These are phyloP conservation scores for Amanita molliuscula DNA, from an alignment of 768 basidiomycete genomes.

Conservation along the genomic window DNA sequence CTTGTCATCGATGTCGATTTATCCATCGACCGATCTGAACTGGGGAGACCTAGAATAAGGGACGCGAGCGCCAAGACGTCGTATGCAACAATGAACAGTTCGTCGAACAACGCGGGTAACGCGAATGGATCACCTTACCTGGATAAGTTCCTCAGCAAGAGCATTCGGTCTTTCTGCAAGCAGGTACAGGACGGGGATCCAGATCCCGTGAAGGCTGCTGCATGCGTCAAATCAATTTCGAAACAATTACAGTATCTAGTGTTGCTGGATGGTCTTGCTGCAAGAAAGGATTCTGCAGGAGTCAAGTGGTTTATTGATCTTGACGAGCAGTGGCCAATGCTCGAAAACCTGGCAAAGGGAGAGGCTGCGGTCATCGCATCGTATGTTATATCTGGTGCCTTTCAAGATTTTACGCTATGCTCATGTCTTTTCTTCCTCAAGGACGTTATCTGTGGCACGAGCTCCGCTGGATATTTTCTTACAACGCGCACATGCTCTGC, in stretches of 20 bases:
- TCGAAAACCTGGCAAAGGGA: conserved; percentile 37
- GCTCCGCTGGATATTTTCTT: conserved; percentile 68
- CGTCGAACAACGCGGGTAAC: conserved; percentile 25
- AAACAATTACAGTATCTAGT: conserved; percentile 60
- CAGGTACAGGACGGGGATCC: conserved; percentile 54
- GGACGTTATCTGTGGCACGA: conserved; percentile 25
- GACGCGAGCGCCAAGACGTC: conserved; percentile 61
- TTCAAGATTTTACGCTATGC: not conserved
- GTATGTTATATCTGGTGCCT: conserved; percentile 26
- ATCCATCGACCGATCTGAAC: conserved; percentile 28
- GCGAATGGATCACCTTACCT: conserved; percentile 43
- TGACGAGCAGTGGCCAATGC: conserved; percentile 38
- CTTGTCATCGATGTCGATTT: conserved; percentile 72
- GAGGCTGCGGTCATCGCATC: conserved; percentile 45
- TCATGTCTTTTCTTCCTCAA: conserved; percentile 12
- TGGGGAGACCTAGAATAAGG: conserved; percentile 25
- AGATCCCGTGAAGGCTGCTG: conserved; percentile 42
- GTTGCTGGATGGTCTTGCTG: conserved; percentile 59
- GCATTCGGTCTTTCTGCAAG: conserved; percentile 44
- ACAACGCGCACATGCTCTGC: conserved; percentile 52
- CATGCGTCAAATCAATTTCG: conserved; percentile 35
- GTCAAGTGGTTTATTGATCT: conserved; percentile 69
- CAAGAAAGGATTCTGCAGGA: conserved; percentile 48
- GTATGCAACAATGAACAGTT: conserved; percentile 46
- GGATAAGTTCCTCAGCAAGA: conserved; percentile 50